Base-by-base conservation (phyloP, 2,329 filamentous ascomycete genomes). In the Colletotrichum liaoningense region DNA sequence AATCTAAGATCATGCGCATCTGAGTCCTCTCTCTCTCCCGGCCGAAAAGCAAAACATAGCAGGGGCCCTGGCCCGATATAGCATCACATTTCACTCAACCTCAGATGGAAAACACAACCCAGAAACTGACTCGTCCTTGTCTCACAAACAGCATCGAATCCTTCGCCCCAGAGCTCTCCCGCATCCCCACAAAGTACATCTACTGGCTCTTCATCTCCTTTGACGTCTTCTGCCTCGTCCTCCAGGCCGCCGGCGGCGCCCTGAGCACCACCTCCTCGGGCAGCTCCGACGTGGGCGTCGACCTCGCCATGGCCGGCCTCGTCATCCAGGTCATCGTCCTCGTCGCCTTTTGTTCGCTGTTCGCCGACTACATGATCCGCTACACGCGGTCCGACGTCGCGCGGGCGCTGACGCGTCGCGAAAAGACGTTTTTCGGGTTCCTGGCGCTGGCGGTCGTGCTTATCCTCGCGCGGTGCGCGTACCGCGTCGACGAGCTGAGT, bases 401-500 rank as follows among this genome's bases (percentile, higher is more conserved):
- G 1, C 69, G 74, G 1, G 57, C 75, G 0, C 38, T 83, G 24
- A 76, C 26, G 1, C 77, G 77, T 0, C 79, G 83, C 14, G 72
- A 82, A 75, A 78, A 78, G 6, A 8, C 81, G n/a, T 93, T 92
- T 78, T 82, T 91, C 14, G 76, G 80, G 2, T 89, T 87, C 57
- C 81, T 92, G 12, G 79, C 82, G 1, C 77, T 89, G 1, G 88
- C 90, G 0, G 90, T 91, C 3, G 63, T 91, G 3, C 83, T 88
- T 56, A 91, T 93, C 75, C 87, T 93, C 52, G 86, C 88, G 4
- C 85, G 92, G 19, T 92, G 88, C 75, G 85, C 88, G 11, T 93
- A 91, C 79, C 86, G 92, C 67, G 90, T 92, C 55, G 89, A 90
- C 11, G 92, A 94, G 81, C 80, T 93, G 73, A 89, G 87, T 74